phyloP scores from a whole-genome alignment of 2,329 filamentous ascomycete genomes.

The Fusarium goolgardi region DNA sequence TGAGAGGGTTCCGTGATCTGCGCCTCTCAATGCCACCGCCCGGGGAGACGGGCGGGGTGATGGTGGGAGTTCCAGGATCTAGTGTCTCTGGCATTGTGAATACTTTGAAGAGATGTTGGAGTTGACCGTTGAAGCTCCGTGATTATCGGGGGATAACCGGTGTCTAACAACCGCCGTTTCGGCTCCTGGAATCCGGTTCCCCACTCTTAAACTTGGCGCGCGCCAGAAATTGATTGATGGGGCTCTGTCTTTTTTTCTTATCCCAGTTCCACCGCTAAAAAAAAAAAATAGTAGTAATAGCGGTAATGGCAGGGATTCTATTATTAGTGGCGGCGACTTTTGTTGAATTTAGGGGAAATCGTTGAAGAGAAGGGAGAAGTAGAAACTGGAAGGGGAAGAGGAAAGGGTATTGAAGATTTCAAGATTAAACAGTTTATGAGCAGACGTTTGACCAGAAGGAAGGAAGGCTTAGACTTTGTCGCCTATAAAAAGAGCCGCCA shows the following conservation, averaged over 20 bases:
- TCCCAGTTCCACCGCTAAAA: constrained; percentile 14
- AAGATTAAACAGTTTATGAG: not conserved
- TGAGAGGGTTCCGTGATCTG: constrained; percentile 52
- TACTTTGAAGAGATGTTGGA: not conserved
- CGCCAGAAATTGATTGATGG: constrained; percentile 23
- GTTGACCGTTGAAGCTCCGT: constrained; percentile 42
- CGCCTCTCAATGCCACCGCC: constrained; percentile 46
- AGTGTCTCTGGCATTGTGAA: constrained; percentile 48
- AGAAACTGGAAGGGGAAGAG: not conserved
- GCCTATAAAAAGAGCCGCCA: constrained; percentile 17
- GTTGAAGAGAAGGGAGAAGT: not conserved
- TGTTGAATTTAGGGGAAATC: constrained; percentile 19
- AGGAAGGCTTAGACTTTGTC: not conserved
- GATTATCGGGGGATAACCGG: constrained; percentile 39
- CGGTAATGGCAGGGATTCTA: constrained; percentile 24
- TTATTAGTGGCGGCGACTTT: constrained; percentile 15
- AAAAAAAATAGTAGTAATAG: constrained; percentile 1
- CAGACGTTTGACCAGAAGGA: no score
- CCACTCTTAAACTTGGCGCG: constrained; percentile 42
- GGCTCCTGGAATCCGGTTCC: constrained; percentile 44
- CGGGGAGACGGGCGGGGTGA: constrained; percentile 41
- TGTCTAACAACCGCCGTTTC: constrained; percentile 42
- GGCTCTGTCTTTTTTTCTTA: not conserved
- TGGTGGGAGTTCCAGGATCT: constrained; percentile 42
- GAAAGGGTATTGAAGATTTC: not conserved